These are phyloP conservation scores for Sporobolus alterniflorus DNA, from an alignment of 202 grass and related monocot species.

Conservation along the genomic window DNA sequence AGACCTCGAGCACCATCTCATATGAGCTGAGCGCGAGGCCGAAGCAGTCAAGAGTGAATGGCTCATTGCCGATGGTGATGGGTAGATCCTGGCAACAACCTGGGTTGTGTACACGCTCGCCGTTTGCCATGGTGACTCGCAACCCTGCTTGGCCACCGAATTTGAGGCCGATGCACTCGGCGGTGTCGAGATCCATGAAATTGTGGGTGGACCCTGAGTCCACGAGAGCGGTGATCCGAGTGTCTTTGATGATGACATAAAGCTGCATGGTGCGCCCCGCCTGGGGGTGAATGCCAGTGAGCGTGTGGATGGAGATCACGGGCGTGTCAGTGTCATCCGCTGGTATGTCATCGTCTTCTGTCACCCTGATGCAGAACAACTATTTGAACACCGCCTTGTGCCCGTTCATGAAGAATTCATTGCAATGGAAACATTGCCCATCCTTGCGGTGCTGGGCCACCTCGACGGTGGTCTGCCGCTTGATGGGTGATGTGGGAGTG, in stretches of 20 bases:
- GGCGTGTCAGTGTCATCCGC: accelerated
- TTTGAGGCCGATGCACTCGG: no score
- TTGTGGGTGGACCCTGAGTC: not conserved
- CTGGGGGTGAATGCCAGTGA: not conserved
- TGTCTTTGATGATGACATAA: not conserved
- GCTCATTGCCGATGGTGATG: not conserved
- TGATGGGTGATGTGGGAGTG: no score
- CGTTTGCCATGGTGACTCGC: no score
- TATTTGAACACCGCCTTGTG: no score
- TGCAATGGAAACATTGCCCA: no score
- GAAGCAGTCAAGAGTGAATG: not conserved
- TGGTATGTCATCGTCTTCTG: not conserved
- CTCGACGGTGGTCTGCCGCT: no score
- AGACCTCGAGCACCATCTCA: not conserved
- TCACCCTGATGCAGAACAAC: not conserved
- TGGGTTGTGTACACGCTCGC: no score
- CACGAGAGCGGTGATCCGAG: not conserved
- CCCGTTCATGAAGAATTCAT: no score
- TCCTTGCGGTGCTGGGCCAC: no score
- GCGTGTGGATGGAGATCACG: not conserved
- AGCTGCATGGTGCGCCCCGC: not conserved
- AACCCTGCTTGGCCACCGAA: no score
- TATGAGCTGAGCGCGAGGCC: not conserved
- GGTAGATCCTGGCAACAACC: no score
- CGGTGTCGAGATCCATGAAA: no score